Conservation (phyloP, 495 filamentous ascomycete species). For the Penicillium simplicissimum region DNA sequence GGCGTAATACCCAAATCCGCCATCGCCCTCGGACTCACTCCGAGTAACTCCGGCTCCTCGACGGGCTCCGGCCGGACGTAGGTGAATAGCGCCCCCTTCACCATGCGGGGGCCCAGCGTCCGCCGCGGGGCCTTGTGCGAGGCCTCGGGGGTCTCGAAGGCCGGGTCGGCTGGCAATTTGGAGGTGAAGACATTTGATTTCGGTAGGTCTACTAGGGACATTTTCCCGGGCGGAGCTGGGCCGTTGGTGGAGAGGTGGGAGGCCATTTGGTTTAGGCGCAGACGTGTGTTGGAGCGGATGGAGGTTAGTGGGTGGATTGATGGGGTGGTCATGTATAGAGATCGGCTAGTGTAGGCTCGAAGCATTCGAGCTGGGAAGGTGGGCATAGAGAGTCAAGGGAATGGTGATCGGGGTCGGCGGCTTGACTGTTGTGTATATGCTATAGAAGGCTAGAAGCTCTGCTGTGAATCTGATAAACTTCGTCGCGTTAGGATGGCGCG, state of each 20-base stretch:
- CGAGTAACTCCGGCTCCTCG: slow-evolving; percentile 73
- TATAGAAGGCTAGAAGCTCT: not conserved
- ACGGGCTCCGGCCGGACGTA: slow-evolving; percentile 78
- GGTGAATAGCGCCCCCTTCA: slow-evolving; percentile 84
- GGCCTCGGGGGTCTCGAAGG: slow-evolving; percentile 74
- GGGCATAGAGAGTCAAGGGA: slow-evolving; percentile 12
- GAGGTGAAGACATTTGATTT: slow-evolving; percentile 86
- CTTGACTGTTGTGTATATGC: not conserved
- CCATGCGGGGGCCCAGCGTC: slow-evolving; percentile 75
- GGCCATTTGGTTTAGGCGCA: slow-evolving; percentile 48
- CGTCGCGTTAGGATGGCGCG: slow-evolving; percentile 1
- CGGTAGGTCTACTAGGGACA: slow-evolving; percentile 67
- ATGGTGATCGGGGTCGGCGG: not conserved
- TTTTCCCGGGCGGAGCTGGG: slow-evolving; percentile 15
- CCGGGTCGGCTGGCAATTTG: slow-evolving; percentile 72
- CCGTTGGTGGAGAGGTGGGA: slow-evolving; percentile 49
- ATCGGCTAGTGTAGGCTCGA: slow-evolving; percentile 7
- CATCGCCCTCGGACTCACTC: slow-evolving; percentile 74
- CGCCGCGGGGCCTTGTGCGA: slow-evolving; percentile 79
- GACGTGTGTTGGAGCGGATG: not conserved
- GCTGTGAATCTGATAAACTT: slow-evolving; percentile 13
- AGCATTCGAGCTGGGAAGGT: slow-evolving; percentile 3
- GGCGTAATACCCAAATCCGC: slow-evolving; percentile 70
- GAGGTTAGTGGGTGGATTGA: not conserved
- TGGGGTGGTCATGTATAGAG: slow-evolving; percentile 31